Conservation (phyloP, 2,329 filamentous ascomycete species). For the Fusarium sp. region DNA sequence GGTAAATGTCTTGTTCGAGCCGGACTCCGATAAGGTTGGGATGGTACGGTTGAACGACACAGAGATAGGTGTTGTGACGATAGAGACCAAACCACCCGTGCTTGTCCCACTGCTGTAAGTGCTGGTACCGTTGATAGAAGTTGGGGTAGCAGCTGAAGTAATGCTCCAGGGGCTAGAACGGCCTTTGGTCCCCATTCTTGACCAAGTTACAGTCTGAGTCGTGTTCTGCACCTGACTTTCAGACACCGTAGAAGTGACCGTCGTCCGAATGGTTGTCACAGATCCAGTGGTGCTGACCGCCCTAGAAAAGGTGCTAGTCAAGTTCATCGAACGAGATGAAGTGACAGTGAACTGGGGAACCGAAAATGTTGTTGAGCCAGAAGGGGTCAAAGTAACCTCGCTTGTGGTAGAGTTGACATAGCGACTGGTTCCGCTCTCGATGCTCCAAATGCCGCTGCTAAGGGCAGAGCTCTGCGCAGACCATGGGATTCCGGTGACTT, state of each 20-base stretch:
- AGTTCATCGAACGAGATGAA: slow-evolving; percentile 3
- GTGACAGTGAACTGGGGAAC: slow-evolving; percentile 11
- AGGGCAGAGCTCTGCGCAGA: slow-evolving; percentile 11
- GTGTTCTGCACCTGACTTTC: slow-evolving; percentile 6
- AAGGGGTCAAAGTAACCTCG: neutral
- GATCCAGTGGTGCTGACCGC: slow-evolving; percentile 14
- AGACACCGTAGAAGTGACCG: slow-evolving; percentile 1
- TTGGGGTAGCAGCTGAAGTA: slow-evolving; percentile 8
- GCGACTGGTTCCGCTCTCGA: slow-evolving; percentile 16
- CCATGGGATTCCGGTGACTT: neutral
- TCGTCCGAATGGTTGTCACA: neutral
- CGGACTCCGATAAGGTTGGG: neutral
- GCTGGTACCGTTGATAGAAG: slow-evolving; percentile 15
- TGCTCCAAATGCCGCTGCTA: slow-evolving; percentile 10
- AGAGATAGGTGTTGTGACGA: slow-evolving; percentile 13
- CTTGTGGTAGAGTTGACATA: slow-evolving; percentile 31
- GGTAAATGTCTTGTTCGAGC: neutral
- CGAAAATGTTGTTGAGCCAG: slow-evolving; percentile 2
- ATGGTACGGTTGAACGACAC: slow-evolving; percentile 9
- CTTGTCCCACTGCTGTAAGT: neutral
- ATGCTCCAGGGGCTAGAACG: neutral
- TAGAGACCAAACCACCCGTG: slow-evolving; percentile 5
- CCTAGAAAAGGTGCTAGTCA: slow-evolving; percentile 10
- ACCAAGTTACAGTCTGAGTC: slow-evolving; percentile 7
- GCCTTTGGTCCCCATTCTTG: slow-evolving; percentile 1